Conservation (phyloP, 345 rosid genomes). For the Euphorbia peplus region DNA sequence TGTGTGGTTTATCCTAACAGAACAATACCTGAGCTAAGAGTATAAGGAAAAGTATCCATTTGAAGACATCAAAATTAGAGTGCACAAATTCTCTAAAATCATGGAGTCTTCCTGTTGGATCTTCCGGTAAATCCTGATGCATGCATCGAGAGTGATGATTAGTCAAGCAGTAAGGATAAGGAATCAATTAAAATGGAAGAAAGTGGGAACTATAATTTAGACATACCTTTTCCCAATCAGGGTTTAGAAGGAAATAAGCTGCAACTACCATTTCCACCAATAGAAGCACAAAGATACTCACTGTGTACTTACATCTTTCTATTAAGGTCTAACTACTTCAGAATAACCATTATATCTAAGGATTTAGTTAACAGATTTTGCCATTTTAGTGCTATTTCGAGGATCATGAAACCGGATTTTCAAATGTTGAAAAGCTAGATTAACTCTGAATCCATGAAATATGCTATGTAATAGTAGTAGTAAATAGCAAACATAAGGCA, state of each 20-base stretch:
- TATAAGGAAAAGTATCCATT: constrained; percentile 40
- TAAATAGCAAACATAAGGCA: too few relatives aligned
- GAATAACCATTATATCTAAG: too few relatives aligned
- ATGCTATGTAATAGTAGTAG: too few relatives aligned
- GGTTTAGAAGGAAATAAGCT: constrained; percentile 47
- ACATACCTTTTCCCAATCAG: constrained; percentile 53
- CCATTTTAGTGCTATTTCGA: too few relatives aligned
- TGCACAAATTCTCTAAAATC: constrained; percentile 47
- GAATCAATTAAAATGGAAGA: too few relatives aligned
- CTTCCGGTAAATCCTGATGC: constrained; percentile 55
- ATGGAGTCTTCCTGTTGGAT: constrained; percentile 50
- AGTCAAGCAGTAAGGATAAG: background rate
- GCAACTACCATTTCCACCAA: constrained; percentile 37
- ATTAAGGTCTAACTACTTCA: constrained; percentile 14
- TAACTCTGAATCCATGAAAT: background rate
- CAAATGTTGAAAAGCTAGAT: background rate
- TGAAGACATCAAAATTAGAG: constrained; percentile 39
- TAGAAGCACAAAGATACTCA: constrained; percentile 36
- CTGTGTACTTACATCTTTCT: constrained; percentile 29
- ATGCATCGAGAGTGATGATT: background rate
- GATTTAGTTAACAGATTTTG: too few relatives aligned
- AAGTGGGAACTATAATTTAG: too few relatives aligned
- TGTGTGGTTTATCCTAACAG: too few relatives aligned
- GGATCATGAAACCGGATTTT: too few relatives aligned
- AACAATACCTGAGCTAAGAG: constrained; percentile 41